Evolutionary conservation across 768 basidiomycete genomes (phyloP).

Genomic region (Suillus brevipes): DNA sequence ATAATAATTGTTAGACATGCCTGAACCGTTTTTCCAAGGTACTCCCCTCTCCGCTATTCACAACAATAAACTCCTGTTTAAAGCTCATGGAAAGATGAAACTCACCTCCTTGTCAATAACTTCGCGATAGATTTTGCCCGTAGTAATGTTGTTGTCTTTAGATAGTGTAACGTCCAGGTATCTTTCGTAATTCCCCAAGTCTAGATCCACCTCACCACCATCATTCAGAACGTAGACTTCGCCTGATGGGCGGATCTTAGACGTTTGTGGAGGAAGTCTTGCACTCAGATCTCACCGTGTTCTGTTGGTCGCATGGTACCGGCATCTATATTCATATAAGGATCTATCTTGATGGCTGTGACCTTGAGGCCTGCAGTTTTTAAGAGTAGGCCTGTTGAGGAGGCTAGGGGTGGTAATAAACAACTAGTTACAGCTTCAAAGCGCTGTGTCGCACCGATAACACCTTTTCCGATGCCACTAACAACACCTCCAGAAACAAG

Average conservation of each 20-base stretch:
- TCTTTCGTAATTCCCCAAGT: slow-evolving; percentile 97
- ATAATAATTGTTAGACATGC: slow-evolving; percentile 38
- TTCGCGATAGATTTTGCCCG: slow-evolving; percentile 95
- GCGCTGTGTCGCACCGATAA: slow-evolving; percentile 73
- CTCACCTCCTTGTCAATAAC: slow-evolving; percentile 96
- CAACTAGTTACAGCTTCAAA: slow-evolving; percentile 15
- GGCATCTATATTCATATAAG: slow-evolving; percentile 99
- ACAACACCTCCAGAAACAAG: slow-evolving; percentile 96
- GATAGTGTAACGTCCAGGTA: slow-evolving; percentile 94
- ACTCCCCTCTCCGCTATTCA: slow-evolving; percentile 73
- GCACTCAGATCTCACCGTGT: slow-evolving; percentile 66
- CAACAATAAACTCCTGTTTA: slow-evolving; percentile 14
- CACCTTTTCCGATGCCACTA: slow-evolving; percentile 98
- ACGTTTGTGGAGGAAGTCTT: slow-evolving; percentile 8
- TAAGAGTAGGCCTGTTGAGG: slow-evolving; percentile 92
- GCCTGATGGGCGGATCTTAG: slow-evolving; percentile 48
- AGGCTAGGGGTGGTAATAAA: slow-evolving; percentile 59
- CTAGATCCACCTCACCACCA: slow-evolving; percentile 96
- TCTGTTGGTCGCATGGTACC: slow-evolving; percentile 99
- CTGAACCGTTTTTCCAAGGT: slow-evolving; percentile 97
- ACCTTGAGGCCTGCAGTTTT: slow-evolving; percentile 96
- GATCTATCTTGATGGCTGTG: slow-evolving; percentile 99
- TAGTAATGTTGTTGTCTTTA: slow-evolving; percentile 97
- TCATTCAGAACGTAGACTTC: slow-evolving; percentile 99
- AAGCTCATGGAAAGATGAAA: slow-evolving; percentile 9